Base-by-base conservation (phyloP, 2,329 filamentous ascomycete species). In the Didymella pomorum region DNA sequence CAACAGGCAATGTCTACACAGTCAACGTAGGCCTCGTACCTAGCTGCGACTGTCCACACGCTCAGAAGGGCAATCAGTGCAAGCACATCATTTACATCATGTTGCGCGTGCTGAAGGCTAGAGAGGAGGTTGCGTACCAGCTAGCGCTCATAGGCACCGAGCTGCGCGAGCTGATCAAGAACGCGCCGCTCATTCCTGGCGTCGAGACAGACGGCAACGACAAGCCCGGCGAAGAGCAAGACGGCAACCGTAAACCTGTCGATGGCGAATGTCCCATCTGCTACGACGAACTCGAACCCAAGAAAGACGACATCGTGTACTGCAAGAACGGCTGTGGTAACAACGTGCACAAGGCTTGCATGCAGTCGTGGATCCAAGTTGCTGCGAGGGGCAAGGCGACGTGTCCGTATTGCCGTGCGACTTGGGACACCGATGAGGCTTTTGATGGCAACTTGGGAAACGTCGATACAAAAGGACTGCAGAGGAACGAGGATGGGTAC, bases 181-280 rank as follows among this genome's bases (percentile, higher is more conserved):
- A 79, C 16, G 84, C 86, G 0, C 81, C 85, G 0, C 74, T 82
- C 2, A 81, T 82, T 2, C 80, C 80, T 3, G 73, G 79, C 20
- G 77, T 79, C 5, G 68, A 74, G 10, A 63, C 71, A 10, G 64
- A 71, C 11, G 65, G 67, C 37, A 63, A 62, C 28, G 74, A 79
- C 10, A 74, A 78, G 8, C 54, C 62, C 7, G 71, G 62, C 11
- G 59, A 58, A 26, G 57, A 66, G n/a, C 74, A 79, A 21, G 71
- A 80, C 26, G 80, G 82, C 18, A 83, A 83, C 18, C 83, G 85
- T 56, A 88, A 87, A 66, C 77, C 83, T 1, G 73, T 87, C 31
- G 84, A 87, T 50, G 86, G 85, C 21, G 85, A 88, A 60, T 89
- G 87, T 65, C 84, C 86, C 0, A 85, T 89, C 61, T 89, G 87